phyloP scores from a whole-genome alignment of 495 filamentous ascomycete species.

The Hyaloscypha hepaticicola region DNA sequence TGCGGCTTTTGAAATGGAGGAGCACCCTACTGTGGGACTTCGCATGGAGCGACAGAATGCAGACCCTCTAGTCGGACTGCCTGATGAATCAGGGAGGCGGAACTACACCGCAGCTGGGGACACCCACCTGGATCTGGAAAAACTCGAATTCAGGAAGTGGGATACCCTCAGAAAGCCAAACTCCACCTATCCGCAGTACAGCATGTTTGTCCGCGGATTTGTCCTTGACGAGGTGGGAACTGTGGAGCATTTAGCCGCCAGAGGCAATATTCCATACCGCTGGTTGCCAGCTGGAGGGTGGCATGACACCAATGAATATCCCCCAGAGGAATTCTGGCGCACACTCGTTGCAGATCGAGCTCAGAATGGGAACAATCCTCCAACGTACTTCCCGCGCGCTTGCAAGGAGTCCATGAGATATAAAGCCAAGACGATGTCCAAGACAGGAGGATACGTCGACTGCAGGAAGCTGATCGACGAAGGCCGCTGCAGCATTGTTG shows the following conservation, averaged over 20 bases:
- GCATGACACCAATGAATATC: conserved; percentile 14
- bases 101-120: conserved; percentile 8
- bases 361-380: conserved; percentile 11
- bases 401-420: conserved; percentile 2
- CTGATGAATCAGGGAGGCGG: neutral
- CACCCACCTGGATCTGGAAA: neutral
- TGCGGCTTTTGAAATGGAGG: conserved; percentile 4
- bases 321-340: conserved; percentile 42
- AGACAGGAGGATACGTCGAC: neutral
- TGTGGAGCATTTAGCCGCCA: neutral
- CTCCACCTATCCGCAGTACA: conserved; percentile 5
- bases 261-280: conserved; percentile 8
- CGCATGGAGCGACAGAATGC: conserved; percentile 8
- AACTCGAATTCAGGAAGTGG: conserved; percentile 6
- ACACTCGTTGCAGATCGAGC: conserved; percentile 45
- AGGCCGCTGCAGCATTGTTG: conserved; percentile 17
- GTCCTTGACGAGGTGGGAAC: neutral
- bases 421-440: neutral
- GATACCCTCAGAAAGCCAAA: conserved; percentile 26
- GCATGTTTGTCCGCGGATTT: conserved; percentile 7
- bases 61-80: conserved; percentile 34
- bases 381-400: neutral
- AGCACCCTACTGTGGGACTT: neutral
- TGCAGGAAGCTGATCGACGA: conserved; percentile 3
- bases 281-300: conserved; percentile 1